Evolutionary conservation across 139 green algal genomes (phyloP), one percentile per base, ranked within the genome.

Genomic region (Desmodesmus armatus): DNA sequence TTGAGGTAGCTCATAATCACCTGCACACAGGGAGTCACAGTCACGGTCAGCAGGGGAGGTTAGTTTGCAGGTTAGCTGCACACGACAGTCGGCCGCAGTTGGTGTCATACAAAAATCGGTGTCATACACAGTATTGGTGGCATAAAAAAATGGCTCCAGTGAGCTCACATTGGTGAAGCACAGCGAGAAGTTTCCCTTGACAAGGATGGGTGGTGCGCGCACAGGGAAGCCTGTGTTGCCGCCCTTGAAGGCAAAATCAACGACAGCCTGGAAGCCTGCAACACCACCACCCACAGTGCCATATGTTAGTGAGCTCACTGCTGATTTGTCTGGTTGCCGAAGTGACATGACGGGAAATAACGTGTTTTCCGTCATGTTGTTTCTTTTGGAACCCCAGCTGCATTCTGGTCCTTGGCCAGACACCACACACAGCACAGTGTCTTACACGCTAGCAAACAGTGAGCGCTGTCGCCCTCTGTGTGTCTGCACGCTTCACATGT

Each of bases 211-310:
- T 41, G 88, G 85, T 3, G 83, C 79, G 13, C 88, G 67, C 7
- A 85, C 71, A 11, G 88, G 88, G 66, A 92, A 89, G 33, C 71
- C 74, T 9, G 40, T 72, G 66, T 87, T 88, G 40, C 82, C 88
- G 4, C 86, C 88, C 49, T 84, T 87, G 76, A 77, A 92, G 15
- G 44, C 82, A 15, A 86, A 92, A 2, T 89, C 82, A 0, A 87
- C 66, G 19, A 92, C 53, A 17, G 39, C 55, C 4, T 78, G 39
- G 31, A 91, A 82, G 43, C 88, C 88, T 88, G 79, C 49, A 49
- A 15, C 27, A 35, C 23, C 3, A 13, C 15, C n/a, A n/a, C n/a
- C n/a, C n/a, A n/a, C n/a, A n/a, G n/a, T n/a, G 65, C 13, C 25
- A 33, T 23, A 6, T 74, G 23, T 13, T 33, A 5, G 31, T 6